phyloP scores from a whole-genome alignment of 1,139 yeast species.

The Yamadazyma oceani region DNA sequence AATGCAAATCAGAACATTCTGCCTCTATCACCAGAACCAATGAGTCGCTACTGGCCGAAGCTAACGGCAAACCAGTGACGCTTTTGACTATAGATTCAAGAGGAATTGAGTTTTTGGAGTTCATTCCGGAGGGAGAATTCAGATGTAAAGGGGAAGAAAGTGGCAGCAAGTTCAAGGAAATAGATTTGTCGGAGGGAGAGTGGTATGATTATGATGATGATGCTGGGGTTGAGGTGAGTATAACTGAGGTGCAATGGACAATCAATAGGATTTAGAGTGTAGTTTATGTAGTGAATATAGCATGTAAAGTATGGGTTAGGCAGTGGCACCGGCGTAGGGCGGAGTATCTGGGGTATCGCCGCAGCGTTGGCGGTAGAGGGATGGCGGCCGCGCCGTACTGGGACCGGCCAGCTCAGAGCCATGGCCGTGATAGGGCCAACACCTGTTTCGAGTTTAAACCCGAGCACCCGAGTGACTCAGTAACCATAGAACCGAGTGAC shows the following conservation, averaged over 20 bases:
- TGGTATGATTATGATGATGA: conserved; percentile 96
- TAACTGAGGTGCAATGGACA: conserved; percentile 67
- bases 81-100: conserved; percentile 78
- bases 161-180: conserved; percentile 54
- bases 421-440: too few relatives aligned
- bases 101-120: conserved; percentile 74
- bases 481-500: too few relatives aligned
- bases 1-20: conserved; percentile 52
- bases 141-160: conserved; percentile 57
- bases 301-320: too few relatives aligned
- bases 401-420: too few relatives aligned
- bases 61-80: conserved; percentile 33
- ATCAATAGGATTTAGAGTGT: conserved; percentile 11
- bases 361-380: too few relatives aligned
- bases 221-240: conserved; percentile 76
- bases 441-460: too few relatives aligned
- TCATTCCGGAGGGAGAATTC: conserved; percentile 69
- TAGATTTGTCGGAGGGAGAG: conserved; percentile 78
- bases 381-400: too few relatives aligned
- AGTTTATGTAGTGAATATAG: not conserved
- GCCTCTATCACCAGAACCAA: conserved; percentile 39
- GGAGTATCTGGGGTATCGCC: too few relatives aligned
- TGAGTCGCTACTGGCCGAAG: conserved; percentile 27
- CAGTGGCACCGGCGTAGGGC: not conserved
- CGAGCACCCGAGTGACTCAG: too few relatives aligned